Base-by-base conservation (phyloP, 1,139 yeast species). In the Dujonia santamariae region DNA sequence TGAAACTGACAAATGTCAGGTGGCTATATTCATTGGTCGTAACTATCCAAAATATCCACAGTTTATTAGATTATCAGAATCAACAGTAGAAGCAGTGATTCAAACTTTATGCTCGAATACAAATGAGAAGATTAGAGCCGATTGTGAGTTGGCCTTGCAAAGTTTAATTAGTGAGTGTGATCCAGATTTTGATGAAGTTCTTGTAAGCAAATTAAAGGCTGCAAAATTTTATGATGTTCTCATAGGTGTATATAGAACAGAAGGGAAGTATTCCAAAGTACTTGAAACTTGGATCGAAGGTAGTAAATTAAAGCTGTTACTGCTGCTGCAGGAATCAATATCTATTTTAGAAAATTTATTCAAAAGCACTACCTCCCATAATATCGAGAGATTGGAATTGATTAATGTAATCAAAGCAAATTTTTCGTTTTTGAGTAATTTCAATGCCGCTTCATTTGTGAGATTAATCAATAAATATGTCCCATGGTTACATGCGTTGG, bases 11-110 rank as follows among this genome's bases (percentile, higher is more conserved):
- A 49, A 45, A 14, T 55, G 63, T 16, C 71, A 71, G 38, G 56
- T 85, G 37, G 71, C 85, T 12, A 72, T 85, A 5, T 88, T 88
- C 48, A 61, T 88, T 20, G 85, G 87, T 0, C 54, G 90, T 35
- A 86, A 85, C 50, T 78, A 80, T 42, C 80, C 96, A 3, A 87
- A 87, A 53, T 88, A 83, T 51, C 67, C 78, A 3, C 96, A 88
- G 54, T 87, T 83, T 43, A 68, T 88, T 11, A 64, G 85, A 27
- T 59, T 87, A 2, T 75, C 90, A 0, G 90, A 82, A 34, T 66
- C 78, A 4, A 59, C 64, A 1, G 53, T 84, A 28, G 65, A 70
- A 4, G 53, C 57, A 6, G 61, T 83, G 4, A 59, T 85, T 17
- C 60, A 66, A 3, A 61, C 11, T 4, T 59, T 86, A 22, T 79